Base-by-base conservation (phyloP, 257 asterid species). In the Perilla frutescens region DNA sequence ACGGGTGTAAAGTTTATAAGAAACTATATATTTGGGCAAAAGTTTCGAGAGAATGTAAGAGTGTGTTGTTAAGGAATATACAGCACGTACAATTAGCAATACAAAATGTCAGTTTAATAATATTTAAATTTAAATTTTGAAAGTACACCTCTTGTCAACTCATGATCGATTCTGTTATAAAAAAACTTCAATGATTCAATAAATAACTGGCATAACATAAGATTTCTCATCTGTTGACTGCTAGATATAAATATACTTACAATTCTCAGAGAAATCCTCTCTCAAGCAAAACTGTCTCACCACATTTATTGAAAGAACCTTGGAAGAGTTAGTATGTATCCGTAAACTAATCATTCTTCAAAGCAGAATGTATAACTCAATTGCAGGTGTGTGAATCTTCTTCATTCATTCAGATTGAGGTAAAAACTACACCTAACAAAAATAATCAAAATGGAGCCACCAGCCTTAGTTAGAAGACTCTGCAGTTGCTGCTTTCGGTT, bases 401-500 rank as follows among this genome's bases (percentile, higher is more conserved):
- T 20, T 20, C 26, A 20, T 20, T 20, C 37, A 34, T 56, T 6
- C 53, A n/a, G 37, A 13, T 36, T n/a, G 5, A 53, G 50, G 34
- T 31, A 39, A 53, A 67, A 40, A 32, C 76, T 67, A 82, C 57
- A n/a, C 68, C 79, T 76, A 73, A 68, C 62, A 51, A 53, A 62
- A 53, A 53, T 2, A 80, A 66, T 60, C 56, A 5, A 39, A 61
- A 36, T 9, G 3, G 29, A 62, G 39, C 61, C 26, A 20, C 26
- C 26, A 51, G 3, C 12, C 43, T 50, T 26, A 67, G 49, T 49
- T 67, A 34, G 37, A 41, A 20, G 63, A 9, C 63, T 26, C 7
- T 9, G 61, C 63, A 10, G 54, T 12, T 8, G 5, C 50, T 80
- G 83, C 81, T 29, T 84, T 72, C 34, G 79, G 74, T 76, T 87